Evolutionary conservation across 768 basidiomycete species (phyloP).

Genomic region (Glaciozyma antarctica): DNA sequence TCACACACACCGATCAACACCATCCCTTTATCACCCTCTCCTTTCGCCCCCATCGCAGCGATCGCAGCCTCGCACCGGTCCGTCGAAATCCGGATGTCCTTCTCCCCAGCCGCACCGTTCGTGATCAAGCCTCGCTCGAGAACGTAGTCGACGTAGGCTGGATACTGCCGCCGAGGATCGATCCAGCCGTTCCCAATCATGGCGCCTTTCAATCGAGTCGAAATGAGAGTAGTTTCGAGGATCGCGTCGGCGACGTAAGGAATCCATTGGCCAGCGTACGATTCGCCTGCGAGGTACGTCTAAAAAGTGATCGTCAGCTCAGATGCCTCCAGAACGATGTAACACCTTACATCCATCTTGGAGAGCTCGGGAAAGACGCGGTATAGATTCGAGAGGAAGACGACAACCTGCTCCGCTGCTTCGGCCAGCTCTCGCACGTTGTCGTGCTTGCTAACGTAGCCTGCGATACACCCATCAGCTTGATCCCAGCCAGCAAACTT

Average conservation of each 20-base stretch:
- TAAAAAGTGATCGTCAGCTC: slow-evolving; percentile 38
- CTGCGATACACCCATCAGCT: slow-evolving; percentile 46
- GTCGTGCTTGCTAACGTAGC: slow-evolving; percentile 73
- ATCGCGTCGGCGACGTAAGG: slow-evolving; percentile 69
- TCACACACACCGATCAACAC: slow-evolving; percentile 54
- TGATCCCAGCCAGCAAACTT: slow-evolving; percentile 46
- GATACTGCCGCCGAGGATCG: slow-evolving; percentile 77
- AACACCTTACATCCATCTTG: slow-evolving; percentile 61
- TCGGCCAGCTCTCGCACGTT: slow-evolving; percentile 72
- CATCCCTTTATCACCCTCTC: slow-evolving; percentile 38
- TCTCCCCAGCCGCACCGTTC: slow-evolving; percentile 59
- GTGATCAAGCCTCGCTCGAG: slow-evolving; percentile 69
- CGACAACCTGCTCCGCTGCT: slow-evolving; percentile 66
- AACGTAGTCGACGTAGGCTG: slow-evolving; percentile 76
- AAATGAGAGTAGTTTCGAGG: slow-evolving; percentile 13
- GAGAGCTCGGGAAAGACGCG: slow-evolving; percentile 79
- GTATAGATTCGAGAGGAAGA: slow-evolving; percentile 84
- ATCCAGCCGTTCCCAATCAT: slow-evolving; percentile 99
- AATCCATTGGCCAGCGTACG: slow-evolving; percentile 94
- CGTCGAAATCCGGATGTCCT: slow-evolving; percentile 49
- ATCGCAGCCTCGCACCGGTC: slow-evolving; percentile 52
- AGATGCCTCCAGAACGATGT: not conserved
- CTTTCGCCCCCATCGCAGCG: slow-evolving; percentile 36
- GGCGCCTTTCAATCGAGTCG: slow-evolving; percentile 46
- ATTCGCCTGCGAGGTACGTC: slow-evolving; percentile 95